Percentiles rank a stretch among this genome's conserved stretches.
Evolutionary conservation across 352 stramenopile genomes (phyloP).

Genomic region (Pythium periplocum): DNA sequence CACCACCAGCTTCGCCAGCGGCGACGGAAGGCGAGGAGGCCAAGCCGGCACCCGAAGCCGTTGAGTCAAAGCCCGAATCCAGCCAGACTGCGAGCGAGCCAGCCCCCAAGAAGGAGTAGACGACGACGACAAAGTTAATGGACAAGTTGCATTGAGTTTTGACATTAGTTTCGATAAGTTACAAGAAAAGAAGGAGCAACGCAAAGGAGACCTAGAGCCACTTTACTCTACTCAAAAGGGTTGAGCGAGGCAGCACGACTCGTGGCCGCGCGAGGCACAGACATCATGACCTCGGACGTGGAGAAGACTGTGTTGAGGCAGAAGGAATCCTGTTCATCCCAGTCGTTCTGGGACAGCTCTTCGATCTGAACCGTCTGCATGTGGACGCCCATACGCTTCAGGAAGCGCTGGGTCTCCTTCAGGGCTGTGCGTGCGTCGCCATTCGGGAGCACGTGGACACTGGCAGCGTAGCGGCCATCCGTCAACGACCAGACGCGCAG

Average conservation of each 20-base stretch:
- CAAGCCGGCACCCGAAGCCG: conserved; percentile 4
- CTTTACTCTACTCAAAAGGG: conserved; percentile 14
- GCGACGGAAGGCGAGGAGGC: conserved; percentile 12
- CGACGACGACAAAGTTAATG: conserved; percentile 2
- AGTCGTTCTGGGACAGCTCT: conserved; percentile 42
- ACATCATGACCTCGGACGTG: conserved; percentile 63
- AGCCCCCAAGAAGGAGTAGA: conserved; percentile 13
- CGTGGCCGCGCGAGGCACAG: conserved; percentile 53
- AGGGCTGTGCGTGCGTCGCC: conserved; percentile 45
- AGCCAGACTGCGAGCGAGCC: conserved; percentile 4
- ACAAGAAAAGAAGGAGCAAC: conserved; percentile 8
- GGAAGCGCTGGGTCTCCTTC: conserved; percentile 42
- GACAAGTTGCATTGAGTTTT: conserved; percentile 2
- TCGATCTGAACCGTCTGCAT: conserved; percentile 73
- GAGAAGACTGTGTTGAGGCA: conserved; percentile 39
- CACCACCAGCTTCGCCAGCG: conserved; percentile 6
- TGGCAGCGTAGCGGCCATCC: conserved; percentile 82
- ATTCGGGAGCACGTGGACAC: conserved; percentile 87
- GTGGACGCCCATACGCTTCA: conserved; percentile 47
- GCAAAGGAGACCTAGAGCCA: neutral
- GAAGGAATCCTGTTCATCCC: conserved; percentile 38
- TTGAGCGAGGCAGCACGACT: conserved; percentile 25
- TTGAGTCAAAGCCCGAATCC: neutral
- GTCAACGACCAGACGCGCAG: conserved; percentile 97
- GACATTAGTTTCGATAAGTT: conserved; percentile 19